These are phyloP conservation scores for Bipolaris bicolor DNA, from an alignment of 2,329 filamentous ascomycete species.

Conservation along the genomic window DNA sequence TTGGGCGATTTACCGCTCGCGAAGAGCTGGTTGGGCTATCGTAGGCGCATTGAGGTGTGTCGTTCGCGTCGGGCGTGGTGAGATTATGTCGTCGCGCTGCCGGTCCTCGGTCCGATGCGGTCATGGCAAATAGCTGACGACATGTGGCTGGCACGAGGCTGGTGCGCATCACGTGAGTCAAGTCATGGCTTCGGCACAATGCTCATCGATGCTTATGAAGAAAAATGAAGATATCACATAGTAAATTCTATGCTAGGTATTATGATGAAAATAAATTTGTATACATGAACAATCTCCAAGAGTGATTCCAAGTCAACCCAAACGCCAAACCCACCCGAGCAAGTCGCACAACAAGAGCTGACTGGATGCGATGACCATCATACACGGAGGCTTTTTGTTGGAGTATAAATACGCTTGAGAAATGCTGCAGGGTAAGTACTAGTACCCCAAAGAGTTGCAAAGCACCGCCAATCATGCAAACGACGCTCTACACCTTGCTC, in stretches of 20 bases:
- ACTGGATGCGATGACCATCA: background rate
- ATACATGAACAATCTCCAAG: constrained; percentile 2
- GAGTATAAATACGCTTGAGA: background rate
- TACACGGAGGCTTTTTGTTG: constrained; percentile 4
- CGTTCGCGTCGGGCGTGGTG: background rate
- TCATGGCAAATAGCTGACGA: background rate
- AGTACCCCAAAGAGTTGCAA: constrained; percentile 22
- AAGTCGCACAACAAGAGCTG: background rate
- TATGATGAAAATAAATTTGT: background rate
- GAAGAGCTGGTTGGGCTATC: constrained; percentile 26
- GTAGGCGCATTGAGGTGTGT: constrained; percentile 19
- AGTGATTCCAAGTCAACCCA: too few relatives aligned
- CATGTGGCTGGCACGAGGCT: constrained; percentile 10
- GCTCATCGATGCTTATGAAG: background rate
- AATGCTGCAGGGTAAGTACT: constrained; percentile 8
- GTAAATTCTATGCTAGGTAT: background rate
- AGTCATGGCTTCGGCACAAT: background rate
- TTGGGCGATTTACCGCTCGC: constrained; percentile 26
- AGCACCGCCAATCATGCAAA: constrained; percentile 3
- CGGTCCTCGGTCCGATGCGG: constrained; percentile 12
- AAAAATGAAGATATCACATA: too few relatives aligned
- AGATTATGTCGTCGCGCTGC: constrained; percentile 15
- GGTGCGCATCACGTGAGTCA: constrained; percentile 7
- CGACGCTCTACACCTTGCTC: constrained; percentile 40
- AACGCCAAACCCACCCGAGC: constrained; percentile 11